These are phyloP conservation scores for Limonium bicolor DNA, from an alignment of 148 eudicot species.

Conservation along the genomic window DNA sequence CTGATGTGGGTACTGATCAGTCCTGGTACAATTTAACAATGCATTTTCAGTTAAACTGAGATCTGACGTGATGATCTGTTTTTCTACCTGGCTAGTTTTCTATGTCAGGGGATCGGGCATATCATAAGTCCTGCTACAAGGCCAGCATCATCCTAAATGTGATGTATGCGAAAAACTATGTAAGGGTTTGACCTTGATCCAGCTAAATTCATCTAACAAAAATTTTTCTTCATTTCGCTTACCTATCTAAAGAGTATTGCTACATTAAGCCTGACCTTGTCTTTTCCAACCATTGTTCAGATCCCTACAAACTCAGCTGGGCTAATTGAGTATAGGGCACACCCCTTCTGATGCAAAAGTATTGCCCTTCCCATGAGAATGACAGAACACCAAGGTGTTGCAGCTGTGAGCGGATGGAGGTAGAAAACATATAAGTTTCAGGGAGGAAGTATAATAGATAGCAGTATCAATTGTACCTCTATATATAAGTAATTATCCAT, in stretches of 20 bases:
- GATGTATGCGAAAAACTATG: not conserved
- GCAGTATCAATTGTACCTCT: not conserved
- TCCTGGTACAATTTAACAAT: not conserved
- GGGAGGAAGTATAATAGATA: not conserved
- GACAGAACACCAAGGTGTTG: not conserved
- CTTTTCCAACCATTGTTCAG: not conserved
- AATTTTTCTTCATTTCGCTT: not conserved
- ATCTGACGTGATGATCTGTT: not conserved
- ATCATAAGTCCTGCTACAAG: constrained; percentile 73
- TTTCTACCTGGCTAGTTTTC: constrained; percentile 38
- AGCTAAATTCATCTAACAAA: not conserved
- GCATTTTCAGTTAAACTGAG: not conserved
- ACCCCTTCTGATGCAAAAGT: not conserved
- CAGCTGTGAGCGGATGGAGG: not conserved
- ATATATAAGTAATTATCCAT: not conserved
- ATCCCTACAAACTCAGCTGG: not conserved
- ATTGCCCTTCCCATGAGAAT: not conserved
- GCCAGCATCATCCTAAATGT: constrained; percentile 6
- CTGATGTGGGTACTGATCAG: not conserved
- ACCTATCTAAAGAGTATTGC: not conserved
- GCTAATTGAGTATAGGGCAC: not conserved
- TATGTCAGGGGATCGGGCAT: constrained; percentile 57
- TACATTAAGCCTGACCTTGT: not conserved
- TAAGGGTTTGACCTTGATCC: not conserved
- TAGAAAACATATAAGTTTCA: too few relatives aligned